Evolutionary conservation across 768 basidiomycete species (phyloP).

Genomic region (Tylopilus cervinicoccineus): DNA sequence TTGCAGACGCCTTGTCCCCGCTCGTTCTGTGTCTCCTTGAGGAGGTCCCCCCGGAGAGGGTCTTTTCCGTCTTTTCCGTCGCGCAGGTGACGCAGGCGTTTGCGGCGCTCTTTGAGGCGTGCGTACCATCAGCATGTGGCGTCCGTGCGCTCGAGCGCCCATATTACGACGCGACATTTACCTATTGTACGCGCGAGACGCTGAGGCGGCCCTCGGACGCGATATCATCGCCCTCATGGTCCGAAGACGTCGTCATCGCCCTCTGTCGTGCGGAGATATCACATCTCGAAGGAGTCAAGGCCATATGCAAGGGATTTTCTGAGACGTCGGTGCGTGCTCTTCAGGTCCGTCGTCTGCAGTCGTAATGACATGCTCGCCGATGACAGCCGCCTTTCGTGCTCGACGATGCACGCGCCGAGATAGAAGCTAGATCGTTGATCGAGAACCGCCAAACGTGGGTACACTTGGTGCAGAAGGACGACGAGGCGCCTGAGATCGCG

Average conservation of each 20-base stretch:
- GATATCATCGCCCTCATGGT: neutral
- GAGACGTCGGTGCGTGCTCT: constrained; percentile 48
- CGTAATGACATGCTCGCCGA: neutral
- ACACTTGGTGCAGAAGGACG: constrained; percentile 35
- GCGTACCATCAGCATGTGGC: neutral
- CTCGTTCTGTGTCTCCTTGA: constrained; percentile 15
- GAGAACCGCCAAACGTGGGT: constrained; percentile 54
- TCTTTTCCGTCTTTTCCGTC: constrained; percentile 64
- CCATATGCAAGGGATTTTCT: constrained; percentile 54
- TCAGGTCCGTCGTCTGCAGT: no score
- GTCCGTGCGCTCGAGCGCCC: constrained; percentile 33
- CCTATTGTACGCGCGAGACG: constrained; percentile 48
- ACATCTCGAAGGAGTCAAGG: constrained; percentile 35
- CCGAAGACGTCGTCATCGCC: constrained; percentile 18
- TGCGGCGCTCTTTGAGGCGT: constrained; percentile 41
- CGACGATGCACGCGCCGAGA: constrained; percentile 34
- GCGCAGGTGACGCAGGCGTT: constrained; percentile 46
- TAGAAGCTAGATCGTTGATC: constrained; percentile 53
- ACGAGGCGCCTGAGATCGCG: constrained; percentile 41
- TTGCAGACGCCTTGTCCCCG: constrained; percentile 4
- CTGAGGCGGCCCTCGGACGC: constrained; percentile 19
- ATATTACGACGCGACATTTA: constrained; percentile 62
- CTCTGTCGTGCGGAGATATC: constrained; percentile 32
- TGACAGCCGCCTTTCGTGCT: constrained; percentile 55
- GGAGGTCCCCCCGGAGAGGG: constrained; percentile 8